phyloP scores from a whole-genome alignment of 768 basidiomycete species.

The Cubamyces lactineus region DNA sequence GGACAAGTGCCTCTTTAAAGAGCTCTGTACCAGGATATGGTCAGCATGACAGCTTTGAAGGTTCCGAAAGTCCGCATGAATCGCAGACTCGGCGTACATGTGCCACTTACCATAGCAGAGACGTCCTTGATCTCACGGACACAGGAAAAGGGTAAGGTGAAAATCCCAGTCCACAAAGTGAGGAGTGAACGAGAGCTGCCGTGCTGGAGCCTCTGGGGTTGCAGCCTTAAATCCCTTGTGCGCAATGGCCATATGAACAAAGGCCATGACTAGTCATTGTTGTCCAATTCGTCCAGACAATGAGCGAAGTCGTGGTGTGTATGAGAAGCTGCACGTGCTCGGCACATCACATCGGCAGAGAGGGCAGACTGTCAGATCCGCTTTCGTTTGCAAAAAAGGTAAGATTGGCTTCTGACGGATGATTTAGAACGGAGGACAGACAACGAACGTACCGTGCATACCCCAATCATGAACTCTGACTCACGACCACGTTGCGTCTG shows the following conservation, averaged over 20 bases:
- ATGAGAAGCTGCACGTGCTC: too few relatives aligned
- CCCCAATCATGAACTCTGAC: neutral
- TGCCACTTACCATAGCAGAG: neutral
- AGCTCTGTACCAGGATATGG: neutral
- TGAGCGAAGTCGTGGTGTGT: too few relatives aligned
- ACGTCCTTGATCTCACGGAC: neutral
- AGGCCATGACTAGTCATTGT: neutral
- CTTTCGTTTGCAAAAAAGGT: too few relatives aligned
- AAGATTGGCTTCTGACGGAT: too few relatives aligned
- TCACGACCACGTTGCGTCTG: neutral
- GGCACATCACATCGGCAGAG: too few relatives aligned
- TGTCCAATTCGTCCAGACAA: neutral
- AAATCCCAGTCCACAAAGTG: neutral
- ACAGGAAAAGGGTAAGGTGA: neutral
- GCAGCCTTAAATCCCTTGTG: neutral
- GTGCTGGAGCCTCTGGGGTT: neutral
- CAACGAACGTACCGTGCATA: neutral
- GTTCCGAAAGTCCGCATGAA: neutral
- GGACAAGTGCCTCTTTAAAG: neutral
- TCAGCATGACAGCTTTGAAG: neutral
- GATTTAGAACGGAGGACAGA: too few relatives aligned
- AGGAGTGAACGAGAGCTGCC: neutral
- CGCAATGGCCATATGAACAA: neutral
- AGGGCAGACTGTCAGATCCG: too few relatives aligned
- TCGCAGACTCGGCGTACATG: neutral